These are phyloP conservation scores for Kwoniella pini DNA, from an alignment of 768 basidiomycete species.

Conservation along the genomic window DNA sequence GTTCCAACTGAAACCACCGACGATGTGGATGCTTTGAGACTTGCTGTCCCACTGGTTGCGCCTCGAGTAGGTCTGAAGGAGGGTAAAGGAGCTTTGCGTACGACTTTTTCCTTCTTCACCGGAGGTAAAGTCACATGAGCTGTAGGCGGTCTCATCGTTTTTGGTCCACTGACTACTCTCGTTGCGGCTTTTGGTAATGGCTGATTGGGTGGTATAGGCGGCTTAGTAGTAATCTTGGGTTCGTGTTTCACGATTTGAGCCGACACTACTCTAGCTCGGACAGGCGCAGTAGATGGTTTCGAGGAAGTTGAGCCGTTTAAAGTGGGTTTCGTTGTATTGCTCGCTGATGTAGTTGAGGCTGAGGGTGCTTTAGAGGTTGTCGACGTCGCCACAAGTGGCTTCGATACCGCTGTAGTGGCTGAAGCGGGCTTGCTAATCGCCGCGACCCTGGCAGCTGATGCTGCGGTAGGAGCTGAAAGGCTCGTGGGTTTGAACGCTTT, in stretches of 20 bases:
- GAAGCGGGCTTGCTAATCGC: conserved; percentile 1
- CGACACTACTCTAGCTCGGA: conserved; percentile 13
- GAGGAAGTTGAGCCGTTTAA: not conserved
- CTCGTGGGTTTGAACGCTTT: conserved; percentile 38
- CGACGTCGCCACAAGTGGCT: conserved; percentile 15
- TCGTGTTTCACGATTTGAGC: conserved; percentile 16
- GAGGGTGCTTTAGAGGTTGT: conserved; percentile 6
- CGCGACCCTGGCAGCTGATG: conserved; percentile 7
- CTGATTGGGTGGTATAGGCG: not conserved
- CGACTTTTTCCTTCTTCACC: conserved; percentile 38
- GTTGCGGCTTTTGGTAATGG: not conserved
- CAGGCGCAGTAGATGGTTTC: not conserved
- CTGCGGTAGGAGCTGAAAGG: conserved; percentile 14
- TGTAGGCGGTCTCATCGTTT: conserved; percentile 7
- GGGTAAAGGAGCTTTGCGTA: conserved; percentile 40
- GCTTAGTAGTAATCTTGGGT: not conserved
- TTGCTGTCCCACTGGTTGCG: conserved; percentile 2
- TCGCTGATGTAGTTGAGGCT: not conserved
- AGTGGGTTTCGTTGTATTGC: not conserved
- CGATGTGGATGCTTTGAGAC: conserved; percentile 23
- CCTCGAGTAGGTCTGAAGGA: conserved; percentile 29
- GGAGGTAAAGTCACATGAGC: conserved; percentile 27
- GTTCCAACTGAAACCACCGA: conserved; percentile 8
- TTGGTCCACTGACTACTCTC: no score
- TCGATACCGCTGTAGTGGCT: conserved; percentile 8